Base-by-base conservation (phyloP, 495 filamentous ascomycete species). In the Hypoxylon perforatum region DNA sequence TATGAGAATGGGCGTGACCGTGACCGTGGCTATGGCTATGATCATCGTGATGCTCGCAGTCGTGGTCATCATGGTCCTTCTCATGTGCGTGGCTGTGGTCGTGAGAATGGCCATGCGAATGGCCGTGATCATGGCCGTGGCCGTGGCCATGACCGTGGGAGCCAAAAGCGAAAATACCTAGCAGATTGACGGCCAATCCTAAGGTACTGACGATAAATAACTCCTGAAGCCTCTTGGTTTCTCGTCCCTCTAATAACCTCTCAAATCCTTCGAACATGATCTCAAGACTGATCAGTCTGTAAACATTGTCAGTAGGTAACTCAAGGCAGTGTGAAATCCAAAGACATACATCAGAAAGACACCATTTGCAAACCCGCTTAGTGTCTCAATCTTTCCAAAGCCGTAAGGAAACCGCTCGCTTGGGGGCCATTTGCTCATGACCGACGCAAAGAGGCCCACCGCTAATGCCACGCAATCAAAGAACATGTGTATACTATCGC, bases 401-500 rank as follows among this genome's bases (percentile, higher is more conserved):
- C 95, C 95, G 73, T 97, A 98, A 0, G 95, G 95, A 65, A 97
- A 98, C 17, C 89, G 77, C 63, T 88, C 81, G 72, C 88, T 96
- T 1, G 93, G 90, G 0, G 93, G 93, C 94, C 94, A 97, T 77
- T 98, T 98, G 73, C 92, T 96, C 84, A 96, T 94, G 11, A 99
- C 92, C 10, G 96, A 90, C n/a, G 95, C 95, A 68, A 92, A 92
- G 8, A 99, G 84, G 12, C 95, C 95, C 14, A 98, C 92, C 1
- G 91, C 89, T 18, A 99, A 84, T 17, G 95, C 95, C 12, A 97
- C 85, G 66, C 95, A 99, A 76, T 99, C 95, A 65, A 99, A 99
- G 73, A 99, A 96, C 95, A 99, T 99, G 77, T 99, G 95, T 62
- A 99, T 96, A 72, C 92, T 97, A 76, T 99, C 95, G 67, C 92